Base-by-base conservation (phyloP, 2,329 filamentous ascomycete species). In the Ciborinia camelliae region DNA sequence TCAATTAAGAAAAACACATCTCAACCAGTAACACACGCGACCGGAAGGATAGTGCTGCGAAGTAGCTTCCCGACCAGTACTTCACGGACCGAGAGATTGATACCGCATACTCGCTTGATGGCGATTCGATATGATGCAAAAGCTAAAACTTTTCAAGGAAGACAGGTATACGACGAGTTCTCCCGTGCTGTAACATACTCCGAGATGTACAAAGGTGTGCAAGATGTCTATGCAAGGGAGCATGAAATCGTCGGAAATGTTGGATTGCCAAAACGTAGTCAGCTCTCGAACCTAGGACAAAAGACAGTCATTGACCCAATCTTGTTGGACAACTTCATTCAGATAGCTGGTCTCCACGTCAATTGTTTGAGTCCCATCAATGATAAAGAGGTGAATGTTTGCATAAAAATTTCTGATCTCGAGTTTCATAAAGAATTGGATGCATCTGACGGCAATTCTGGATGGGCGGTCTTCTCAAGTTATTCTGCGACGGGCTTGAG, bases 301-400 rank as follows among this genome's bases (percentile, higher is more conserved):
- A 15, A n/a, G 14, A 35, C 32, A 6, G n/a, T 26, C n/a, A 37
- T 23, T 45, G 28, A 53, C 12, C 50, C 51, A 30, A n/a, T 55
- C 10, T 43, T 69, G 5, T 50, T 72, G 10, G 76, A 77, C 60
- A 74, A 70, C 51, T 77, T 77, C 66, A 67, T 74, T 10, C 76
- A 77, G 64, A 66, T 77, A 4, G 75, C 74, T 7, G 77, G 78
- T 28, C 41, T 66, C 26, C 39, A 59, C n/a, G 47, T 48, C n/a
- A 66, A 66, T 53, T 51, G 30, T n/a, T n/a, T 61, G 12, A 41
- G 32, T 30, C 39, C 64, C 32, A 51, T 57, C 3, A 63, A 30
- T 10, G 23, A 30, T 1, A 53, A 82, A 37, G 60, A 66, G 28
- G 55, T 66, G 18, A 35, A 60, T 9, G 28, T 66, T 35, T 66